Conservation (phyloP, 2,329 filamentous ascomycete species). For the Pleomassaria siparia region DNA sequence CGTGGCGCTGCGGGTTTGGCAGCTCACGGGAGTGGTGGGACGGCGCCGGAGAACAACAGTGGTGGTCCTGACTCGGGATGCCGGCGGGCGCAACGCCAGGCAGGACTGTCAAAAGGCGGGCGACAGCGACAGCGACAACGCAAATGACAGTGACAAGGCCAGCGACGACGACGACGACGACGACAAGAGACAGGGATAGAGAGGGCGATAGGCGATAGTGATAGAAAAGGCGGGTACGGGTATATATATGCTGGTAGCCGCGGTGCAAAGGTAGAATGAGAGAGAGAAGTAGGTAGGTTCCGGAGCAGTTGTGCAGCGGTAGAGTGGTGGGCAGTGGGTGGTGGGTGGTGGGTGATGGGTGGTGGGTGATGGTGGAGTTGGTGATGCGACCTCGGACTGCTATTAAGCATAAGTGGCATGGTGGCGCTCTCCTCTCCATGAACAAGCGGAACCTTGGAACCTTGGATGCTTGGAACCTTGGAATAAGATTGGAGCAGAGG, state of each 20-base stretch:
- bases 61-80: background rate
- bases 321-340: background rate
- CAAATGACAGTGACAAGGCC: background rate
- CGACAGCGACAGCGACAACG: background rate
- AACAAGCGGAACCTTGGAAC: too few species aligned
- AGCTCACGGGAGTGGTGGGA: background rate
- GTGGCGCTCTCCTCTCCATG: too few species aligned
- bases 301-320: background rate
- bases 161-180: background rate
- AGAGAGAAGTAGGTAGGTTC: too few species aligned
- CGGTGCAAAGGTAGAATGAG: too few species aligned
- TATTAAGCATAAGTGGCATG: conserved; percentile 10
- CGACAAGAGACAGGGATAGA: background rate
- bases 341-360: background rate
- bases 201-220: background rate
- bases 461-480: background rate
- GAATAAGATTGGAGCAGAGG: conserved; percentile 2
- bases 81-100: background rate
- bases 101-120: background rate
- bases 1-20: conserved; percentile 7
- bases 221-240: background rate
- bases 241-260: background rate
- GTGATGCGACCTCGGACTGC: background rate
- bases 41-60: background rate
- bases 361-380: conserved; percentile 1